Evolutionary conservation across 1,284 basidiomycete species (phyloP).

Genomic region (Wolfiporia cocos): DNA sequence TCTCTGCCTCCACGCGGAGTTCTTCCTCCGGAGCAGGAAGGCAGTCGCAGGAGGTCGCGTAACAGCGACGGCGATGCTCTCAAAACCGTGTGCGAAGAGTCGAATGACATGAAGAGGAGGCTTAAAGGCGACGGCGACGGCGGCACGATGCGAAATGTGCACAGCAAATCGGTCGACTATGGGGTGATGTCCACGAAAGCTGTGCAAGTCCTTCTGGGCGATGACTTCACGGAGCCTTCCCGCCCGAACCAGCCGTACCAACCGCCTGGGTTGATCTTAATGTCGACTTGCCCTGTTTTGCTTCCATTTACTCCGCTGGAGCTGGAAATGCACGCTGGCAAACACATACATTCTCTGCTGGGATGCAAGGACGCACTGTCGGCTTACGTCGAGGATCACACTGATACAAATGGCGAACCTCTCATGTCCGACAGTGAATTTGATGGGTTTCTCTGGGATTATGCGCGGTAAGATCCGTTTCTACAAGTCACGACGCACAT

Average conservation of each 20-base stretch:
- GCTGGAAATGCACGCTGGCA: slow-evolving; percentile 65
- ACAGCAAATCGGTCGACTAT: too few species aligned
- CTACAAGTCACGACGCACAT: too few species aligned
- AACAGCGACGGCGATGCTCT: too few species aligned
- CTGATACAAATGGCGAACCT: slow-evolving; percentile 33
- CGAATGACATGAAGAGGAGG: too few species aligned
- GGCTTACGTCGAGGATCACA: slow-evolving; percentile 39
- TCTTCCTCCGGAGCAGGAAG: too few species aligned
- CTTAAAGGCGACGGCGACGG: too few species aligned
- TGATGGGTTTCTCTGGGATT: slow-evolving; percentile 55
- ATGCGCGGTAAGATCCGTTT: slow-evolving; percentile 61
- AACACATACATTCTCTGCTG: slow-evolving; percentile 56
- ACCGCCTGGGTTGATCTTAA: slow-evolving; percentile 30
- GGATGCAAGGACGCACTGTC: slow-evolving; percentile 51
- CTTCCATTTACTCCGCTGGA: slow-evolving; percentile 50
- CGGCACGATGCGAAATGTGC: too few species aligned
- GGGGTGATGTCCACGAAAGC: too few species aligned
- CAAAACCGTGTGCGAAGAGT: too few species aligned
- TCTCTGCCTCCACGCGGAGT: slow-evolving; percentile 45
- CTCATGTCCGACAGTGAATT: slow-evolving; percentile 39
- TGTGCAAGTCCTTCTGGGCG: slow-evolving; percentile 15
- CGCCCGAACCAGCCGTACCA: slow-evolving; percentile 20
- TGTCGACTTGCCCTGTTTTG: slow-evolving; percentile 52
- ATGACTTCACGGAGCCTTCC: slow-evolving; percentile 6
- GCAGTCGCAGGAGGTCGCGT: too few species aligned